These are phyloP conservation scores for Penicillium robsamsonii DNA, from an alignment of 495 filamentous ascomycete species.

Conservation along the genomic window DNA sequence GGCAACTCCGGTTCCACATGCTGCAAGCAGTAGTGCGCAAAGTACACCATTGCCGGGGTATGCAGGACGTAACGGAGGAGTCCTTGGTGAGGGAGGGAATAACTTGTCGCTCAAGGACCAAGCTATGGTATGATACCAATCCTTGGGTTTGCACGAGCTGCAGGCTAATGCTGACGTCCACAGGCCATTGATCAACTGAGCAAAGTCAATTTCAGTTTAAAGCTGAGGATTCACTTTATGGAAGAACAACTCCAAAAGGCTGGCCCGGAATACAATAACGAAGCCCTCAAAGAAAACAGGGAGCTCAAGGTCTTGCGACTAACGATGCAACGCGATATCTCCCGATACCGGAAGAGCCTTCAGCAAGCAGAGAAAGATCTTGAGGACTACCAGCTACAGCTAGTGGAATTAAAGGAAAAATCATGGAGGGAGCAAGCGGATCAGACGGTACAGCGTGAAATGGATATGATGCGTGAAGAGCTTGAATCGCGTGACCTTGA, in stretches of 20 bases:
- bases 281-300: constrained; percentile 87
- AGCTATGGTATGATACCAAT: constrained; percentile 62
- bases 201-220: constrained; percentile 93
- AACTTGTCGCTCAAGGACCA: constrained; percentile 88
- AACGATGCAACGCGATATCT: constrained; percentile 82
- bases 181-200: constrained; percentile 88
- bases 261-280: constrained; percentile 82
- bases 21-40: constrained; percentile 70
- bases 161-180: constrained; percentile 17
- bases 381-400: constrained; percentile 72
- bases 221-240: constrained; percentile 94
- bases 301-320: constrained; percentile 89
- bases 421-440: constrained; percentile 71
- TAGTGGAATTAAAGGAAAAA: constrained; percentile 75
- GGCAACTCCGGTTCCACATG: constrained; percentile 64
- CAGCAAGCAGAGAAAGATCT: constrained; percentile 75
- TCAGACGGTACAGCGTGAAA: constrained; percentile 58
- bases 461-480: constrained; percentile 58
- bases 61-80: constrained; percentile 57
- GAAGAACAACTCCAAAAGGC: constrained; percentile 81
- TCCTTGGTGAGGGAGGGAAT: constrained; percentile 73
- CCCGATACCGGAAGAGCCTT: constrained; percentile 77
- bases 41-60: constrained; percentile 75
- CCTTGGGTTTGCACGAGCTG: neutral
- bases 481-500: constrained; percentile 56